Evolutionary conservation across 2,329 filamentous ascomycete genomes (phyloP).

Genomic region (Penicillium sp.): DNA sequence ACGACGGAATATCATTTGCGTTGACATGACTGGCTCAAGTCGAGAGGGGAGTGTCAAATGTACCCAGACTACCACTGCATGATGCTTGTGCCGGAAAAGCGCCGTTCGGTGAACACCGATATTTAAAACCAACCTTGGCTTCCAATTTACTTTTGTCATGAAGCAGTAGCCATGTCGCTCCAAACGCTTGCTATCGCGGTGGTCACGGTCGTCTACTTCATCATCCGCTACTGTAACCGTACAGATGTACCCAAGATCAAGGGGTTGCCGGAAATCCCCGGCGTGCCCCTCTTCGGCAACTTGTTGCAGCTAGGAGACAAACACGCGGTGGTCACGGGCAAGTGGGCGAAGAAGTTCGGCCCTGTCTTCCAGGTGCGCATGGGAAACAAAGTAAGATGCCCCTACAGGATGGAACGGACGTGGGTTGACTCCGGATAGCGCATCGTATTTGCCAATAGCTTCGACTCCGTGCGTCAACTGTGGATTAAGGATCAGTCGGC

Average conservation of each 20-base stretch:
- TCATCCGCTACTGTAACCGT: constrained; percentile 45
- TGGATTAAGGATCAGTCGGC: constrained; percentile 79
- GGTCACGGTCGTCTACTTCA: constrained; percentile 38
- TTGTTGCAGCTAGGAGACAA: constrained; percentile 59
- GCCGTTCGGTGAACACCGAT: background rate
- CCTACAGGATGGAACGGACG: background rate
- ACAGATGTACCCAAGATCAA: constrained; percentile 63
- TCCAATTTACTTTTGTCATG: background rate
- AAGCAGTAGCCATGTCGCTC: constrained; percentile 24
- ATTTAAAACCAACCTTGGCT: background rate
- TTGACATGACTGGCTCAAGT: background rate
- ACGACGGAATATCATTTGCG: background rate
- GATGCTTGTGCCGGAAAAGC: background rate
- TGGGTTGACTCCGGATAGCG: constrained; percentile 43
- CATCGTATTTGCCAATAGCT: constrained; percentile 75
- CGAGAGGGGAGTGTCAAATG: background rate
- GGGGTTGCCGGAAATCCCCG: constrained; percentile 60
- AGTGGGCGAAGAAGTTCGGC: constrained; percentile 61
- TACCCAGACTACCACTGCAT: background rate
- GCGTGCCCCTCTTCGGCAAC: constrained; percentile 63
- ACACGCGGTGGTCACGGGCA: constrained; percentile 55
- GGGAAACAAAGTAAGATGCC: constrained; percentile 59
- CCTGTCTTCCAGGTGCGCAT: constrained; percentile 66
- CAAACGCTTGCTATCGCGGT: constrained; percentile 34
- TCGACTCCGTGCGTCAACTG: constrained; percentile 67